phyloP scores from a whole-genome alignment of 306 rosid species.

The Begonia loranthoides region DNA sequence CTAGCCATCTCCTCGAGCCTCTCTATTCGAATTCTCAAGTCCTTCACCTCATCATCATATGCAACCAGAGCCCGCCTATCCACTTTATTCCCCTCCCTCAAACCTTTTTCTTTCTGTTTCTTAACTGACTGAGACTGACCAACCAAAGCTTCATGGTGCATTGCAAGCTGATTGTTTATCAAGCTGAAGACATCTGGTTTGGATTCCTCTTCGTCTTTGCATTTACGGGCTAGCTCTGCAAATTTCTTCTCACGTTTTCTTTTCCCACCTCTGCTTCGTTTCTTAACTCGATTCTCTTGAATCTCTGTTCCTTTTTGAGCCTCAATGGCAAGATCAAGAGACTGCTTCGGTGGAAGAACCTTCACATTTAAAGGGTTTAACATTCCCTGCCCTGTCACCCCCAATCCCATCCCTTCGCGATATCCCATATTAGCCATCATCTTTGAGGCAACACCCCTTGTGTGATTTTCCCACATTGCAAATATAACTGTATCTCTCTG shows the following conservation, averaged over 20 bases:
- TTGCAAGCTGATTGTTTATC: slow-evolving; percentile 69
- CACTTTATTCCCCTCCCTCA: slow-evolving; percentile 49
- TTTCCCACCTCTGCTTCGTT: slow-evolving; percentile 83
- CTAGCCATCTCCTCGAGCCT: slow-evolving; percentile 87
- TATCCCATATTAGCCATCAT: slow-evolving; percentile 98
- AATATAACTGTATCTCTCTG: slow-evolving; percentile 74
- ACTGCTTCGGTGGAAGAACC: slow-evolving; percentile 79
- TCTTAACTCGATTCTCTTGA: slow-evolving; percentile 33
- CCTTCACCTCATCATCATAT: slow-evolving; percentile 69
- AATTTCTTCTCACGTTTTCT: slow-evolving; percentile 80
- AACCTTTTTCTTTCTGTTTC: slow-evolving; percentile 44
- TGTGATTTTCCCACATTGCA: slow-evolving; percentile 98
- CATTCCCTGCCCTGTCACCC: slow-evolving; percentile 84
- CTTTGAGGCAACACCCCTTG: slow-evolving; percentile 87
- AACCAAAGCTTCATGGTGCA: slow-evolving; percentile 34
- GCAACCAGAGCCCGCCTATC: slow-evolving; percentile 62
- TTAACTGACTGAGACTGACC: slow-evolving; percentile 37
- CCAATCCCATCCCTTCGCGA: slow-evolving; percentile 82
- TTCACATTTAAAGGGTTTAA: slow-evolving; percentile 58
- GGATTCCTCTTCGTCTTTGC: slow-evolving; percentile 46
- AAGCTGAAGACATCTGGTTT: slow-evolving; percentile 62
- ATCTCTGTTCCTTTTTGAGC: slow-evolving; percentile 31
- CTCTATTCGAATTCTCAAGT: slow-evolving; percentile 41
- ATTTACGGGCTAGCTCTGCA: slow-evolving; percentile 43
- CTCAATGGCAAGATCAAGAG: slow-evolving; percentile 71